Conservation (phyloP, 2,329 filamentous ascomycete genomes). For the Colletotrichum eleusines region DNA sequence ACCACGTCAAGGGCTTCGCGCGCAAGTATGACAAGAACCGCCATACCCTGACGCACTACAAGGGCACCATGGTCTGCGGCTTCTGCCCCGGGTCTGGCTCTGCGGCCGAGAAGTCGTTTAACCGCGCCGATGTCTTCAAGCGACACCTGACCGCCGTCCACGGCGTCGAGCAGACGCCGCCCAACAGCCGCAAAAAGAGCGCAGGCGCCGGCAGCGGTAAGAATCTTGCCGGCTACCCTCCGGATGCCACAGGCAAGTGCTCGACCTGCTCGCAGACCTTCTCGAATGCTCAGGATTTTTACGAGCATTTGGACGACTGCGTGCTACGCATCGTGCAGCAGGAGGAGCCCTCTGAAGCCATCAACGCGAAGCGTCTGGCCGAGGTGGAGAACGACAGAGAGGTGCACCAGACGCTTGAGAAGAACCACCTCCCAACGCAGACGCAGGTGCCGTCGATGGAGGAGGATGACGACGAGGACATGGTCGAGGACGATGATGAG, state of each 20-base stretch:
- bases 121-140: slow-evolving; percentile 96
- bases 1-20: slow-evolving; percentile 91
- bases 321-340: slow-evolving; percentile 79
- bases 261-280: slow-evolving; percentile 94
- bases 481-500: slow-evolving; percentile 63
- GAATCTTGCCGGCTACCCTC: slow-evolving; percentile 77
- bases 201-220: slow-evolving; percentile 61
- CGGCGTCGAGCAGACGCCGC: slow-evolving; percentile 91
- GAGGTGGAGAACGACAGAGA: slow-evolving; percentile 74
- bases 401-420: slow-evolving; percentile 72
- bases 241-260: slow-evolving; percentile 91
- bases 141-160: slow-evolving; percentile 91
- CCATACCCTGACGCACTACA: slow-evolving; percentile 95
- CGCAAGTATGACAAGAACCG: slow-evolving; percentile 97
- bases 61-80: slow-evolving; percentile 96
- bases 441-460: slow-evolving; percentile 53
- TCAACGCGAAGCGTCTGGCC: slow-evolving; percentile 75
- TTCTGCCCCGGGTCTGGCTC: slow-evolving; percentile 93
- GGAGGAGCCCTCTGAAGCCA: slow-evolving; percentile 76
- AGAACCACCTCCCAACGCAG: slow-evolving; percentile 68
- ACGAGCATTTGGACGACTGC: slow-evolving; percentile 91
- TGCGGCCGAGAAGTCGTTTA: slow-evolving; percentile 93
- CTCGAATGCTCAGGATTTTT: slow-evolving; percentile 95
- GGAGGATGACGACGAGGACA: slow-evolving; percentile 63
- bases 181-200: slow-evolving; percentile 86